Evolutionary conservation across 1,284 basidiomycete species (phyloP), one percentile per base, ranked within the genome.

Genomic region (Leccinum brunneo-olivaceum): DNA sequence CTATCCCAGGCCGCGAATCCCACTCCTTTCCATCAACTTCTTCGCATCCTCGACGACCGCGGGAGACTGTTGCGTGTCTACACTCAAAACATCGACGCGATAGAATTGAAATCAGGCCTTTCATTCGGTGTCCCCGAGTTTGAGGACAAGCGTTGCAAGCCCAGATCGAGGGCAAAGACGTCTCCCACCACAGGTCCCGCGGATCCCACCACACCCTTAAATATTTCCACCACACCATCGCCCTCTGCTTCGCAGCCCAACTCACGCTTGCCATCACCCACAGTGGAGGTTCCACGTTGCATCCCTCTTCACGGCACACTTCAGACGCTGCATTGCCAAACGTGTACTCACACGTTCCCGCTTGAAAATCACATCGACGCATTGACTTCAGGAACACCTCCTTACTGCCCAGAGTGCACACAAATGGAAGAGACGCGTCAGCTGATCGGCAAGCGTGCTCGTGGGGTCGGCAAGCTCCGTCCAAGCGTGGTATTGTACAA

Each of bases 11-110:
- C 73, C 2, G 90, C 92, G 8, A 56, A 74, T 48, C 92, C 93
- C 0, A 94, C 93, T 3, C 68, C 81, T 1, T 96, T 96, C 54
- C 93, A 97, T 58, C 65, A 71, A 6, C 70, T 88, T 20, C 77
- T 97, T 19, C 82, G 82, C 33, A 59, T 72, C 11, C 76, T 96
- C 18, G 90, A 96, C 56, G 71, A 81, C 44, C 73, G 84, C 36
- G 85, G 88, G 2, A 76, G 80, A 37, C 76, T 97, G 1, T 73
- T 93, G 34, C 77, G 93, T 21, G 89, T 93, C 4, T 97, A 96
- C 64, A 95, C 93, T 0, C 93, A 97, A 68, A 94, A 95, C 65
- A 94, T 96, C 49, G 92, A 97, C 60, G 84, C 83, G 12, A 79
- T 97, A 39, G 92, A 96, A 60, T 72, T 73, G 48, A 90, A 91